Evolutionary conservation across 805 yeast genomes (phyloP).

Genomic region (Wickerhamiella spandovensis): DNA sequence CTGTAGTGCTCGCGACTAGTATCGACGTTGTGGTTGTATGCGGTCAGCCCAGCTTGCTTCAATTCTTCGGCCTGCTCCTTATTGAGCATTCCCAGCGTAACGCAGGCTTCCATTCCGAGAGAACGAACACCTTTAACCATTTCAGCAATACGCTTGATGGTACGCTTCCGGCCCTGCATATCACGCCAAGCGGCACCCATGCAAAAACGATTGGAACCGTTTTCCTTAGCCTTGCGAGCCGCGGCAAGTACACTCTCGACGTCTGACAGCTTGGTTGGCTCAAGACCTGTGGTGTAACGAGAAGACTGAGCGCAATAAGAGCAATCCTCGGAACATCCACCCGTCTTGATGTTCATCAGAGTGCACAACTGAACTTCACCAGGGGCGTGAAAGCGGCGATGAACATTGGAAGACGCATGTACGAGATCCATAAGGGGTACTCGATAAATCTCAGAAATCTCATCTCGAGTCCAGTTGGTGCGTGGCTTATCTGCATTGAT

Average conservation of each 20-base stretch:
- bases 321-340: conserved; percentile 76
- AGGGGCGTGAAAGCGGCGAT: conserved; percentile 55
- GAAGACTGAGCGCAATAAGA: conserved; percentile 69
- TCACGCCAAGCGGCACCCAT: conserved; percentile 87
- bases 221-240: conserved; percentile 50
- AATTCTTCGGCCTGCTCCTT: conserved; percentile 47
- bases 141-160: conserved; percentile 43
- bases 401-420: conserved; percentile 48
- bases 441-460: conserved; percentile 46
- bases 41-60: conserved; percentile 61
- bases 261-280: conserved; percentile 50
- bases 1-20: conserved; percentile 69
- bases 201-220: conserved; percentile 69
- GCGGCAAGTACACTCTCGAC: conserved; percentile 50
- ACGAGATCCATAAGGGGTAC: conserved; percentile 54
- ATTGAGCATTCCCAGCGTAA: conserved; percentile 66
- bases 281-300: conserved; percentile 54
- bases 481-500: neutral
- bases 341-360: conserved; percentile 58
- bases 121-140: conserved; percentile 56
- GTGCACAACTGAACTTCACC: conserved; percentile 63
- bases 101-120: conserved; percentile 64
- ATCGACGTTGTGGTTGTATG: conserved; percentile 71
- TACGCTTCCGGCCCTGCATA: conserved; percentile 64
- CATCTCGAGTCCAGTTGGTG: conserved; percentile 43